Evolutionary conservation across 768 basidiomycete genomes (phyloP).

Genomic region (Rhizopogon sp.): DNA sequence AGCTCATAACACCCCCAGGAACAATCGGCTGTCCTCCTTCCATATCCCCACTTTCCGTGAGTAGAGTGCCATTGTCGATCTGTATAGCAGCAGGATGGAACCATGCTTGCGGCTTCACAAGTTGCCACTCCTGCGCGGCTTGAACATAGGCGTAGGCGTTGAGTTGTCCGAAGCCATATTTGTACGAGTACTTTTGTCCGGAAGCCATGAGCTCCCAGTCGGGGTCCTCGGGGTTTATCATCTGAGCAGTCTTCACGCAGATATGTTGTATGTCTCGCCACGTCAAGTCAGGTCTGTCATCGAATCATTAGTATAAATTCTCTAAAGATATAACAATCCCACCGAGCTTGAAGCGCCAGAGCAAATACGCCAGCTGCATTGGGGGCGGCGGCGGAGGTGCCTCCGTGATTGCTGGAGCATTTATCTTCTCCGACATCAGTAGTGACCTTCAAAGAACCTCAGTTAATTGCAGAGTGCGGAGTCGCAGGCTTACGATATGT

Average conservation of each 20-base stretch:
- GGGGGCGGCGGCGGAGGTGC: slow-evolving; percentile 97
- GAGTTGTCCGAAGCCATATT: slow-evolving; percentile 91
- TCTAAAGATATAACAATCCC: slow-evolving; percentile 19
- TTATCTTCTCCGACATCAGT: slow-evolving; percentile 86
- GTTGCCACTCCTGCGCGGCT: slow-evolving; percentile 74
- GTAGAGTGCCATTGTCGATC: slow-evolving; percentile 54
- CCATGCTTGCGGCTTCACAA: slow-evolving; percentile 95
- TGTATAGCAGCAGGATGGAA: slow-evolving; percentile 70
- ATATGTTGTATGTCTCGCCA: slow-evolving; percentile 97
- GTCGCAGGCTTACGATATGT: slow-evolving; percentile 64
- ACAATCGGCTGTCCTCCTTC: slow-evolving; percentile 64
- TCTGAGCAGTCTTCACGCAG: slow-evolving; percentile 67
- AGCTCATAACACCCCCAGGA: slow-evolving; percentile 58
- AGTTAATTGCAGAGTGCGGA: slow-evolving; percentile 9
- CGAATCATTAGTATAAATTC: slow-evolving; percentile 2
- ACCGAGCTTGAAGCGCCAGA: slow-evolving; percentile 85
- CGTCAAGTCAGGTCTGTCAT: slow-evolving; percentile 77
- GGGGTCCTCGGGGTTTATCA: slow-evolving; percentile 84
- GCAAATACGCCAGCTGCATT: slow-evolving; percentile 94
- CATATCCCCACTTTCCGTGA: slow-evolving; percentile 37
- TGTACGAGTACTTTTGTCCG: slow-evolving; percentile 63
- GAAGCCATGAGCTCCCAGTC: slow-evolving; percentile 85
- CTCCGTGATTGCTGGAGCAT: slow-evolving; percentile 84
- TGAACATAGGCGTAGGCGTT: slow-evolving; percentile 81
- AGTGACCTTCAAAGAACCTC: slow-evolving; percentile 58